phyloP scores from a whole-genome alignment of 805 yeast species.

The Saccharomycopsis malanga region DNA sequence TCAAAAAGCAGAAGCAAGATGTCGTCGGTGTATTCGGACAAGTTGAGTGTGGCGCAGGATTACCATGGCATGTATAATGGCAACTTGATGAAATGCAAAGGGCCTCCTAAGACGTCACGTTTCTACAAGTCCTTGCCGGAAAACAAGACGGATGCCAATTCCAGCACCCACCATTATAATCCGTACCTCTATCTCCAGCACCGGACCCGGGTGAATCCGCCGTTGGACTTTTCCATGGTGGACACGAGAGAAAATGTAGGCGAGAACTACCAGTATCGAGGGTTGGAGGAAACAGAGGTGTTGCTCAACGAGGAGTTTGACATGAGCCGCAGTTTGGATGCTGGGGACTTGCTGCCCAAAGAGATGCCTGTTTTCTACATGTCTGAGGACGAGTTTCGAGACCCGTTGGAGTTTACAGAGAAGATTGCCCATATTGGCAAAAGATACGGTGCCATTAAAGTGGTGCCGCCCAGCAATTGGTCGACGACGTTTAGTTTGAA shows the following conservation, averaged over 20 bases:
- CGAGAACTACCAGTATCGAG: constrained; percentile 20
- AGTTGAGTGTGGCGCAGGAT: not conserved
- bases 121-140: constrained; percentile 21
- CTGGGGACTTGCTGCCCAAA: constrained; percentile 3
- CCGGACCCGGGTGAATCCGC: constrained; percentile 32
- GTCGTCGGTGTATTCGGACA: constrained; percentile 19
- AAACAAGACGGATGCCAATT: constrained; percentile 8
- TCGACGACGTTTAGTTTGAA: constrained; percentile 31
- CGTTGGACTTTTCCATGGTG: constrained; percentile 30
- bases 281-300: constrained; percentile 18
- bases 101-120: constrained; percentile 21
- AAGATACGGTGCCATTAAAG: constrained; percentile 57
- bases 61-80: not conserved
- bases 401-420: constrained; percentile 51
- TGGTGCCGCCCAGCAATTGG: constrained; percentile 47
- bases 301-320: constrained; percentile 11
- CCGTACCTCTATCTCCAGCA: constrained; percentile 32
- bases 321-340: not conserved
- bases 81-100: not conserved
- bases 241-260: constrained; percentile 28
- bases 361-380: constrained; percentile 42
- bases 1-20: constrained; percentile 15
- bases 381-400: constrained; percentile 42
- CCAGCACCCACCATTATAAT: constrained; percentile 27
- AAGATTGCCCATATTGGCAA: constrained; percentile 39